Percentiles rank a stretch among this genome's conserved stretches.
These are phyloP conservation scores for Scheffersomyces coipomensis DNA, from an alignment of 805 yeast genomes.

Conservation along the genomic window DNA sequence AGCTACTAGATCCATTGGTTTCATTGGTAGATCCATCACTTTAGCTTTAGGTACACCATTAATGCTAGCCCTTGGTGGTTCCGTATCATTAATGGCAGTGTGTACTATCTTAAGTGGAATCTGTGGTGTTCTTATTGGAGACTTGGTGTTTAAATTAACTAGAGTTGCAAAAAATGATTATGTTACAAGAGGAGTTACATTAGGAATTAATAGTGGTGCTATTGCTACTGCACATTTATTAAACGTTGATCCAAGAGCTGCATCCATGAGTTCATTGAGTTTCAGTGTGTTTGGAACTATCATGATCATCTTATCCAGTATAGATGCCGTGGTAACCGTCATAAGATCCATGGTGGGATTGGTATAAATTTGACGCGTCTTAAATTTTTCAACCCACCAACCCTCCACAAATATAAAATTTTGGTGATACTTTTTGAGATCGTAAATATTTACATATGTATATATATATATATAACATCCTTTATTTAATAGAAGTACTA, in stretches of 20 bases:
- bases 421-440: too few relatives aligned
- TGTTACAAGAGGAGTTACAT: constrained; percentile 71
- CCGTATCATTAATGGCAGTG: constrained; percentile 71
- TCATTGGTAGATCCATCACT: constrained; percentile 77
- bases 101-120: constrained; percentile 78
- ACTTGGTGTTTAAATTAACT: constrained; percentile 47
- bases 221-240: constrained; percentile 77
- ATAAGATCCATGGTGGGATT: constrained; percentile 18
- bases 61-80: constrained; percentile 64
- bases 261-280: constrained; percentile 70
- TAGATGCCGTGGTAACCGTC: constrained; percentile 33
- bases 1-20: constrained; percentile 62
- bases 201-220: constrained; percentile 81
- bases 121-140: constrained; percentile 68
- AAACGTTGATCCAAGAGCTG: constrained; percentile 73
- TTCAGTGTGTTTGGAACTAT: constrained; percentile 72
- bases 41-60: constrained; percentile 78
- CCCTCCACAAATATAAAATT: too few relatives aligned
- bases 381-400: too few relatives aligned
- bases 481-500: too few relatives aligned
- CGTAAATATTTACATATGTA: too few relatives aligned
- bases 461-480: too few relatives aligned
- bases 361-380: neutral
- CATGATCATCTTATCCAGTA: constrained; percentile 68
- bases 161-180: constrained; percentile 61